Evolutionary conservation across 768 basidiomycete genomes (phyloP), one percentile per base, ranked within the genome.

Genomic region (Leccinellum luteum): DNA sequence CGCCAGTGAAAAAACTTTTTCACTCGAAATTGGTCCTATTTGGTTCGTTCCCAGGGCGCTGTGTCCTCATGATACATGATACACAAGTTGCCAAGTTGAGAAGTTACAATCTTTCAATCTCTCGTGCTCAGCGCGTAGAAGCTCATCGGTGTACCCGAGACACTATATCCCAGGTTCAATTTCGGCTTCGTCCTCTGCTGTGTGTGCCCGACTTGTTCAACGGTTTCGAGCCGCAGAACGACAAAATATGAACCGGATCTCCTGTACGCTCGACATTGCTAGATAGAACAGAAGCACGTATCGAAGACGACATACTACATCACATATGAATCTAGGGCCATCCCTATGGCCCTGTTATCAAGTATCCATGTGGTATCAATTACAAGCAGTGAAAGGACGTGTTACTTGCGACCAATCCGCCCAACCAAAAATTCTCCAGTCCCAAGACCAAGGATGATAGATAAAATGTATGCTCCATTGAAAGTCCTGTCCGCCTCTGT

Each of bases 401-500:
- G 50, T 35, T 60, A 28, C 47, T 43, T 45, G 51, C 57, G 66
- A 17, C 74, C 78, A 38, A 85, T 73, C 56, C 87, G 77, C 9
- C 87, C 87, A 63, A 91, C 89, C 31, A 86, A 55, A 17, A 84
- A 70, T 74, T 95, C 93, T 12, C 92, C 94, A 17, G 89, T 69
- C 9, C 84, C 87, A 30, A 88, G 73, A 1, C 92, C 92, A 2
- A 83, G 54, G 14, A 93, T 68, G 59, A 94, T 82, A 12, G 86
- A 78, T 32, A 94, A 81, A 55, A 94, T 78, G 66, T 83, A 95
- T 27, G 83, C 86, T 5, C 81, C 86, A 62, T 93, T 85, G 74
- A 89, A 94, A 6, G 89, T 89, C 94, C 92, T 95, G 66, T 54
- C 60, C 47, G 60, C 10, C 35, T 38, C 52, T 23, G 48, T 23